Evolutionary conservation across 2,329 filamentous ascomycete species (phyloP), one percentile per base, ranked within the genome.

Genomic region (Epichloe gansuensis): DNA sequence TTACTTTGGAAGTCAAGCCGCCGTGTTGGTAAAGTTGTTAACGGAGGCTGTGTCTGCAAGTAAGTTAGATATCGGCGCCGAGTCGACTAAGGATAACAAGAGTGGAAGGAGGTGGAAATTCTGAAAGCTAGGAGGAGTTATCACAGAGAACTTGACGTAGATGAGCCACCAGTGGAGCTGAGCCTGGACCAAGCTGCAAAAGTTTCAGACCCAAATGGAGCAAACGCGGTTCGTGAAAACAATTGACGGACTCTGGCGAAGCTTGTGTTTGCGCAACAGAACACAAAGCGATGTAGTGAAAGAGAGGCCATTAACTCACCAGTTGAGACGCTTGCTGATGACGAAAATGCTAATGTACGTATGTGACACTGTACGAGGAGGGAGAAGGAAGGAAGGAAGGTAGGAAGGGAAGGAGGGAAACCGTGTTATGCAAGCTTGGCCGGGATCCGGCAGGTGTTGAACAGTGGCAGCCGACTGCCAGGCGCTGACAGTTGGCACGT

Each of bases 391-490:
- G 52, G 46, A 46, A 48, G 43, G 48, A 52, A 17, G 21, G 45
- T n/a, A 39, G 37, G 12, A 15, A 48, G 50, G 49, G 50, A n/a
- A n/a, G n/a, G 56, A 53, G 56, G 43, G 12, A 5, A 1, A 13
- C 3, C 5, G 38, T 43, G 38, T 38, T 28, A 13, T 37, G n/a
- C n/a, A 23, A 12, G 21, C 17, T 28, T 9, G 15, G 23, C 13
- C 15, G 21, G 28, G 13, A 51, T 6, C 50, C 53, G 17, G 35
- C 17, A 41, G 25, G 17, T 46, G 41, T 34, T 21, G 2, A 41
- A 3, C 8, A 17, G 37, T 37, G 47, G n/a, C 28, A 37, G 21
- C 17, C 43, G 38, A 25, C 48, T 46, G 52, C 3, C 37, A 50
- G n/a, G 28, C 12, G 42, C 28, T 38, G 17, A 34, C 28, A 11